Percentiles rank a stretch among this genome's conserved stretches.
phyloP scores from a whole-genome alignment of 2,329 filamentous ascomycete species.

The Arthrobotrys pseudoclavata region DNA sequence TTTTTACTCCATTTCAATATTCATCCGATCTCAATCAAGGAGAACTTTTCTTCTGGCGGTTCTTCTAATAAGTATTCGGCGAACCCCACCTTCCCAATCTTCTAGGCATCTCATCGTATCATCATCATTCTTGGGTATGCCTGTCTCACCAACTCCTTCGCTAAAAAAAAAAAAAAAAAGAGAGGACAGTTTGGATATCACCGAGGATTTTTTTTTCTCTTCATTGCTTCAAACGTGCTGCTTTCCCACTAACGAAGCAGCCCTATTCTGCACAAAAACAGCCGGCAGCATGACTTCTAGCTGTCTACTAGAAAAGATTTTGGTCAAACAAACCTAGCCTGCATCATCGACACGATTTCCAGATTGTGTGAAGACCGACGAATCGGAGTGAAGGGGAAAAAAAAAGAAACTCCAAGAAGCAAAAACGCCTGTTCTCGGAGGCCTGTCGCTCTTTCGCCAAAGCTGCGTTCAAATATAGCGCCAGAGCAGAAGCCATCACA shows the following conservation, averaged over 20 bases:
- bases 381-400: slow-evolving; percentile 13
- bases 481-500: slow-evolving; percentile 57
- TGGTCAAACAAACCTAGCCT: slow-evolving; percentile 31
- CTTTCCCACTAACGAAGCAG: slow-evolving; percentile 23
- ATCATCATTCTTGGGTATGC: slow-evolving; percentile 39
- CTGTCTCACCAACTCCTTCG: slow-evolving; percentile 36
- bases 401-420: slow-evolving; percentile 31
- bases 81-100: slow-evolving; percentile 51
- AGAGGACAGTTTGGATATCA: slow-evolving; percentile 6
- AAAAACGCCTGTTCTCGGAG: slow-evolving; percentile 55
- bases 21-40: background rate
- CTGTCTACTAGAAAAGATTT: slow-evolving; percentile 31
- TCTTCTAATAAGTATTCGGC: slow-evolving; percentile 9
- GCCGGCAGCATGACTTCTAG: slow-evolving; percentile 12
- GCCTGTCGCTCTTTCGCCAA: slow-evolving; percentile 58
- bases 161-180: slow-evolving; percentile 1
- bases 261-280: slow-evolving; percentile 48
- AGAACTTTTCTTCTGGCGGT: background rate
- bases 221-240: slow-evolving; percentile 11
- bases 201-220: slow-evolving; percentile 9
- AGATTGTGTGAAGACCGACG: slow-evolving; percentile 42
- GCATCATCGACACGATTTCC: slow-evolving; percentile 59
- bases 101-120: slow-evolving; percentile 38
- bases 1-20: slow-evolving; percentile 1
- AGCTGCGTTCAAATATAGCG: slow-evolving; percentile 58